Conservation (phyloP, 768 basidiomycete genomes). For the Asterophora lycoperdoides region DNA sequence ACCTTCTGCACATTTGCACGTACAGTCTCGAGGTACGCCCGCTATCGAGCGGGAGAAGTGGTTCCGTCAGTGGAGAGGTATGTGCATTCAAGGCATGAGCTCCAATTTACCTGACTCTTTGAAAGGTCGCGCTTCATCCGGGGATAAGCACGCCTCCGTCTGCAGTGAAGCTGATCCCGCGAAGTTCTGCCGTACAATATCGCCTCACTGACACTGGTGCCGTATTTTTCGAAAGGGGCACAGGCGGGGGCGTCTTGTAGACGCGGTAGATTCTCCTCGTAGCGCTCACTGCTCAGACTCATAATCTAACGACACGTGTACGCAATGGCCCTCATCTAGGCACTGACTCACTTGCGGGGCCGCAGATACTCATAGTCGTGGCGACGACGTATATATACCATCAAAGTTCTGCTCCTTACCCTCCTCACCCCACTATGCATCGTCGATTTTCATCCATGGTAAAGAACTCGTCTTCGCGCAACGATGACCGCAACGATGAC, state of each 20-base stretch:
- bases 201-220: slow-evolving; percentile 61
- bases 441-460: slow-evolving; percentile 14
- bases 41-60: slow-evolving; percentile 70
- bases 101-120: background rate
- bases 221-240: slow-evolving; percentile 72
- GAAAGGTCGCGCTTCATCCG: slow-evolving; percentile 57
- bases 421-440: slow-evolving; percentile 18
- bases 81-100: background rate
- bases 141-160: slow-evolving; percentile 39
- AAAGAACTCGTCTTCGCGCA: slow-evolving; percentile 4
- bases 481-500: background rate
- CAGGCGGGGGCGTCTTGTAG: slow-evolving; percentile 55
- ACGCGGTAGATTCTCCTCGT: background rate
- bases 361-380: too few relatives aligned
- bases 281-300: too few relatives aligned
- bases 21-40: slow-evolving; percentile 72
- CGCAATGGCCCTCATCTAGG: too few relatives aligned
- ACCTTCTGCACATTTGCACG: slow-evolving; percentile 56
- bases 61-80: slow-evolving; percentile 76
- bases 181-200: slow-evolving; percentile 64
- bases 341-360: too few relatives aligned
- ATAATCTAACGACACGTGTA: background rate
- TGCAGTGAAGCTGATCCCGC: slow-evolving; percentile 40
- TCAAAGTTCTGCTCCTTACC: background rate
- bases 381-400: background rate